Conservation (phyloP, 2,329 filamentous ascomycete species). For the Thielaviopsis populi region DNA sequence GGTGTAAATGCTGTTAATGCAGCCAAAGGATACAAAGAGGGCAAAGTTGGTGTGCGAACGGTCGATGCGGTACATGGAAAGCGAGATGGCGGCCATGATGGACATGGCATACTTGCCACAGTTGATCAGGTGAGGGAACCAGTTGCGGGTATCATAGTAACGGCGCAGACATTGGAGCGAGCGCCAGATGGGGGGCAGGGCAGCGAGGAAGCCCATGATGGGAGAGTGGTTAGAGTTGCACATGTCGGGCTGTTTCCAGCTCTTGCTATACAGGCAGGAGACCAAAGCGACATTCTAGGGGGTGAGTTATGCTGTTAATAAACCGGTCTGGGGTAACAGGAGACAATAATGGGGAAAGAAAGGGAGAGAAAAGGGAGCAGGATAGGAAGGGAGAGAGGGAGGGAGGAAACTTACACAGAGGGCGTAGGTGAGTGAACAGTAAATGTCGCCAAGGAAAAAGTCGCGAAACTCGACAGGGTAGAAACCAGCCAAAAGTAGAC, state of each 20-base stretch:
- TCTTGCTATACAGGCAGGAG: constrained; percentile 77
- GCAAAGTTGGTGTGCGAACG: constrained; percentile 41
- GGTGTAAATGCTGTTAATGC: constrained; percentile 70
- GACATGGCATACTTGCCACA: constrained; percentile 81
- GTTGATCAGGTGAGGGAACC: constrained; percentile 87
- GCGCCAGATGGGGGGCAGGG: constrained; percentile 78
- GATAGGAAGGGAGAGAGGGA: neutral
- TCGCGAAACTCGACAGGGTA: constrained; percentile 95
- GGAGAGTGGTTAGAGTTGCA: constrained; percentile 82
- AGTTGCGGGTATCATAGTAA: constrained; percentile 71
- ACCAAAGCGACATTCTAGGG: constrained; percentile 73
- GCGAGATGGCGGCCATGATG: constrained; percentile 59
- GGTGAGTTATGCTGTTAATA: too few relatives aligned
- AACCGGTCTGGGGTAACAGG: too few relatives aligned
- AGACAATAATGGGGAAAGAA: too few relatives aligned
- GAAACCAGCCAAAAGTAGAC: constrained; percentile 66
- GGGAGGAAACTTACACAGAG: constrained; percentile 24
- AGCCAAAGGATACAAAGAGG: constrained; percentile 64
- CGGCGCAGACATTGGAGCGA: constrained; percentile 80
- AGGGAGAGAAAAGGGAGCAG: constrained; percentile 19
- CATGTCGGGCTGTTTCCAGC: constrained; percentile 55
- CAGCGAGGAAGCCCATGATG: constrained; percentile 68
- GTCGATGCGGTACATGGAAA: constrained; percentile 73
- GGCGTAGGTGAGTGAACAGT: constrained; percentile 85
- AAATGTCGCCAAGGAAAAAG: constrained; percentile 96